phyloP scores from a whole-genome alignment of 148 eudicot genomes.

The Spergularia marina region DNA sequence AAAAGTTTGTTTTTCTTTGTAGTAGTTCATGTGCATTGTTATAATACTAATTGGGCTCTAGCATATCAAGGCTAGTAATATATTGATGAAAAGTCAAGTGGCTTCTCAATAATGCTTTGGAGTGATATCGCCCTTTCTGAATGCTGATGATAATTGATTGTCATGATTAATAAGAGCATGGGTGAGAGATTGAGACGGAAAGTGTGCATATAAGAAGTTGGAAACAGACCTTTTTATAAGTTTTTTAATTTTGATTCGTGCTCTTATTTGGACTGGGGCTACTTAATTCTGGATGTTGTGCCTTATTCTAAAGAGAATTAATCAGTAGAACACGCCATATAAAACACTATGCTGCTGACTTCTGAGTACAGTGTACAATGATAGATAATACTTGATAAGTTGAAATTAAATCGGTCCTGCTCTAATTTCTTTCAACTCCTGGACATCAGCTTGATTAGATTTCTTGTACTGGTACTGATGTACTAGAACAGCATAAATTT shows the following conservation, averaged over 20 bases:
- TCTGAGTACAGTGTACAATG: background rate
- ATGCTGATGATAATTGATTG: background rate
- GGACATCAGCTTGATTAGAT: background rate
- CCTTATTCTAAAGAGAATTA: background rate
- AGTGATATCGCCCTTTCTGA: background rate
- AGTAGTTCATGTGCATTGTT: too few relatives aligned
- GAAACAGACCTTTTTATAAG: background rate
- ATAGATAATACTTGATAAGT: background rate
- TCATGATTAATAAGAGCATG: background rate
- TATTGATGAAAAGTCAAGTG: background rate
- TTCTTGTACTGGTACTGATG: background rate
- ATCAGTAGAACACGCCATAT: background rate
- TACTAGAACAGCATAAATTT: background rate
- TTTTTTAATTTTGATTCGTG: background rate
- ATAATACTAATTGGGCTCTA: too few relatives aligned
- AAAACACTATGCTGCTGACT: background rate
- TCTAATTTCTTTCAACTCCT: background rate
- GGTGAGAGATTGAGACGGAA: background rate
- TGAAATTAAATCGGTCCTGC: background rate
- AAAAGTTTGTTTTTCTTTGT: too few relatives aligned
- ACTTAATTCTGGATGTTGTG: background rate
- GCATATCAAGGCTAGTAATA: too few relatives aligned
- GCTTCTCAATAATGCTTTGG: background rate
- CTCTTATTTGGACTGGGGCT: background rate
- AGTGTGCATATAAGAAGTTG: background rate